Conservation (phyloP, 257 asterid species). For the Henckelia pumila region DNA sequence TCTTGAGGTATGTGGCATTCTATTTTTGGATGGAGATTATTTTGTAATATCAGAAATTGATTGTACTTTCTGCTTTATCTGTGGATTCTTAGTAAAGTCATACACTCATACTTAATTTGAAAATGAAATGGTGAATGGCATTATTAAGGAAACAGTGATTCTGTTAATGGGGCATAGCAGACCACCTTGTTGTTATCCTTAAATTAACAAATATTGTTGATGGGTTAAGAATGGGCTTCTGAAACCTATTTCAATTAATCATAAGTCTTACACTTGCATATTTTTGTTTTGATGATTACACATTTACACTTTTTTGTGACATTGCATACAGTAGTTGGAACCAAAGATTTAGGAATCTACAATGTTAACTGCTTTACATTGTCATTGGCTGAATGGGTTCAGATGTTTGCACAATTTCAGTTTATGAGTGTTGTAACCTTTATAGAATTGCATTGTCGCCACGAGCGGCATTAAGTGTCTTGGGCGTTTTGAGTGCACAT, state of each 20-base stretch:
- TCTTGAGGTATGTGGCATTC: conserved; percentile 53
- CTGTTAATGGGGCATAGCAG: background rate
- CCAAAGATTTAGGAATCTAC: background rate
- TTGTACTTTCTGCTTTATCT: background rate
- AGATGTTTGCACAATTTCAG: background rate
- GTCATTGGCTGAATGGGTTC: background rate
- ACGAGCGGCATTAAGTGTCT: background rate
- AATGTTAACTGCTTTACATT: background rate
- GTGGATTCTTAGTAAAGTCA: background rate
- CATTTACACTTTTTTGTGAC: background rate
- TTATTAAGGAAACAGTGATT: background rate
- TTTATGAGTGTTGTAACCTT: background rate
- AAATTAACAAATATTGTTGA: background rate
- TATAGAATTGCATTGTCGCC: background rate
- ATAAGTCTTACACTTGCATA: background rate
- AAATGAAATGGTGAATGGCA: background rate
- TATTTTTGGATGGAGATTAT: background rate
- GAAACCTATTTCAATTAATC: background rate
- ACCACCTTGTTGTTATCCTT: background rate
- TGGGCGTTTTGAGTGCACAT: too few species aligned
- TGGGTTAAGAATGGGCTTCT: background rate
- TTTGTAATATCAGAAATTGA: background rate
- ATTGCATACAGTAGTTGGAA: background rate
- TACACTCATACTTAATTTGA: background rate
- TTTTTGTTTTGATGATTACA: background rate